Evolutionary conservation across 192 early-diverging fungal genomes (phyloP).

Genomic region (Gigaspora rosea): DNA sequence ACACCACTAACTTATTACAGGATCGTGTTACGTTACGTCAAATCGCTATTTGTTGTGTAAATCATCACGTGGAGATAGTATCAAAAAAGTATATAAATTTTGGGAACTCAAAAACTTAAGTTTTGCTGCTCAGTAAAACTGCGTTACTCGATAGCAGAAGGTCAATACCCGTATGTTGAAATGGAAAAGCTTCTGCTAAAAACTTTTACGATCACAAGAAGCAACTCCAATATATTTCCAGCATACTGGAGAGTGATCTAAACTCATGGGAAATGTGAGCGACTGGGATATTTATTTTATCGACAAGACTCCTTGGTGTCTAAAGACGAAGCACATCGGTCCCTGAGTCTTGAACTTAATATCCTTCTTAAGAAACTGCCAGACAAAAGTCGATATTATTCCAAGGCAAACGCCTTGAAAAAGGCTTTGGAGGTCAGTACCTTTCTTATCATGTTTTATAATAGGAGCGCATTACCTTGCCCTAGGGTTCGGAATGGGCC

Average conservation of each 20-base stretch:
- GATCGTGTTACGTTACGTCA: too few relatives aligned
- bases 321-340: slow-evolving; percentile 4
- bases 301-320: background rate
- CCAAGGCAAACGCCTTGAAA: slow-evolving; percentile 6
- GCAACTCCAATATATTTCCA: slow-evolving; percentile 1
- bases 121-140: too few relatives aligned
- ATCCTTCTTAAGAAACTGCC: slow-evolving; percentile 18
- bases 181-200: slow-evolving; percentile 16
- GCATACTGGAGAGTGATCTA: background rate
- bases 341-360: background rate
- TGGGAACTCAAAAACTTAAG: too few relatives aligned
- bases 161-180: too few relatives aligned
- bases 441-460: slow-evolving; percentile 7
- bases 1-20: too few relatives aligned
- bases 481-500: too few relatives aligned
- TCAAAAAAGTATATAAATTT: too few relatives aligned
- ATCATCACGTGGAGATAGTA: too few relatives aligned
- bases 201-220: background rate
- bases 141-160: too few relatives aligned
- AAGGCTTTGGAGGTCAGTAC: slow-evolving; percentile 10
- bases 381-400: background rate
- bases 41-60: too few relatives aligned
- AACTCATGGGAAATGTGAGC: background rate
- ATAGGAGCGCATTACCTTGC: slow-evolving; percentile 16
- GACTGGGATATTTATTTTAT: slow-evolving; percentile 17